These are phyloP conservation scores for Mycena olivaceomarginata DNA, from an alignment of 768 basidiomycete genomes.

Conservation along the genomic window DNA sequence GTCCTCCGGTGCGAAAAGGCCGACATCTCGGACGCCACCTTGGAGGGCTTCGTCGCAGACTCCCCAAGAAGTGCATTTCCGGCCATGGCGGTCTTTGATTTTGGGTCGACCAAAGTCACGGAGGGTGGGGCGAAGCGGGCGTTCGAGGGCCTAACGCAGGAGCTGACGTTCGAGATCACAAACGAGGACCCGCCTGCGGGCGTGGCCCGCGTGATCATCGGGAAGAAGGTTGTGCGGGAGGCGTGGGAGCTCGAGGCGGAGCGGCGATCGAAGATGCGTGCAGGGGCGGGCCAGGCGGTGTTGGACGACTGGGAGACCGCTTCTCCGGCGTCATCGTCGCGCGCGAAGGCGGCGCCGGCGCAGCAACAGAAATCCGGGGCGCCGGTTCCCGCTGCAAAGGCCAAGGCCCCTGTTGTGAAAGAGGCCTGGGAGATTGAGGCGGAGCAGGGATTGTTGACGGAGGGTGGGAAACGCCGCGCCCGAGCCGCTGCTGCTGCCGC, in stretches of 20 bases:
- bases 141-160: slow-evolving; percentile 68
- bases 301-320: slow-evolving; percentile 50
- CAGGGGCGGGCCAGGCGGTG: slow-evolving; percentile 55
- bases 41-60: slow-evolving; percentile 55
- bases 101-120: slow-evolving; percentile 79
- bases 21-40: slow-evolving; percentile 77
- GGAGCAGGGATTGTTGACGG: slow-evolving; percentile 84
- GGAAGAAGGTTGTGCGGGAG: slow-evolving; percentile 84
- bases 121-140: slow-evolving; percentile 65
- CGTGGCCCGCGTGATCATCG: slow-evolving; percentile 74
- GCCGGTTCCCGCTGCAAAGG: slow-evolving; percentile 45
- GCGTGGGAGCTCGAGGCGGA: slow-evolving; percentile 89
- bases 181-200: slow-evolving; percentile 73
- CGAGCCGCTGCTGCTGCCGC: slow-evolving; percentile 71
- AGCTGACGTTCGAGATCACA: slow-evolving; percentile 73
- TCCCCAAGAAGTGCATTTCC: slow-evolving; percentile 61
- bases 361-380: slow-evolving; percentile 23
- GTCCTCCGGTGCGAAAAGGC: slow-evolving; percentile 75
- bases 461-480: slow-evolving; percentile 82
- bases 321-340: slow-evolving; percentile 46
- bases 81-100: slow-evolving; percentile 73
- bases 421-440: slow-evolving; percentile 90
- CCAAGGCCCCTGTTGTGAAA: slow-evolving; percentile 66
- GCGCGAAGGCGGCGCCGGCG: background rate
- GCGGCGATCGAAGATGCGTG: slow-evolving; percentile 65